Conservation (phyloP, 1,284 basidiomycete genomes). For the Sporisorium scitamineum region DNA sequence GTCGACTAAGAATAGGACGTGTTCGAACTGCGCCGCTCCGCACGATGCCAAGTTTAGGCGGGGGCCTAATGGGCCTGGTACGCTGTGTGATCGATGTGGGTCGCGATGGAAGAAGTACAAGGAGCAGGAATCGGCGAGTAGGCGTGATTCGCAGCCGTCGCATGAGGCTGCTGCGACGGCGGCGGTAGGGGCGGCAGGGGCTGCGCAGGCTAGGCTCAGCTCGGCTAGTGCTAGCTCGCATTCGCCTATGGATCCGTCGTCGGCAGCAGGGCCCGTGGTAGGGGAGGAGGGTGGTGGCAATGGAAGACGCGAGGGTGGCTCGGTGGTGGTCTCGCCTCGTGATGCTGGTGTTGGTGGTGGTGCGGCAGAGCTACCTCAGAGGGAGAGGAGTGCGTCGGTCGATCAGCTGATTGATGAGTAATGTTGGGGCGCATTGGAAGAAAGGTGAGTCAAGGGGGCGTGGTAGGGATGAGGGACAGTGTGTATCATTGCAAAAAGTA, state of each 20-base stretch:
- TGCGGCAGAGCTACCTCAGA: neutral
- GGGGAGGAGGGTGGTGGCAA: neutral
- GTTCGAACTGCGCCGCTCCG: conserved; percentile 48
- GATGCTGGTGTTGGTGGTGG: neutral
- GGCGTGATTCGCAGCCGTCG: conserved; percentile 13
- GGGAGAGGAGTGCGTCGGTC: conserved; percentile 29
- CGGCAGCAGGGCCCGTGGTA: neutral
- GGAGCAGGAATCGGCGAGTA: conserved; percentile 31
- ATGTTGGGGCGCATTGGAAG: neutral
- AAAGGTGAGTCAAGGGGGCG: neutral
- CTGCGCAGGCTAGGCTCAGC: conserved; percentile 29
- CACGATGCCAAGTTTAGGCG: conserved; percentile 55
- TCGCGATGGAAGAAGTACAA: conserved; percentile 52
- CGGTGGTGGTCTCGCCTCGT: conserved; percentile 1
- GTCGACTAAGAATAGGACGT: conserved; percentile 55
- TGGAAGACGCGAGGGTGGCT: neutral
- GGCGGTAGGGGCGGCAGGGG: neutral
- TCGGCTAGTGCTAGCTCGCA: conserved; percentile 27
- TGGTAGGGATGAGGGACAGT: too few species aligned
- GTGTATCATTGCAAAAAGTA: too few species aligned
- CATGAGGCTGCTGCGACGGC: neutral
- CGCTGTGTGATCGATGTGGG: conserved; percentile 55
- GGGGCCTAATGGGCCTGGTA: conserved; percentile 49
- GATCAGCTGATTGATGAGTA: conserved; percentile 42
- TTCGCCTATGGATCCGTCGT: conserved; percentile 24